phyloP scores from a whole-genome alignment of 2,329 filamentous ascomycete species.

The Rhinocladiella similis region DNA sequence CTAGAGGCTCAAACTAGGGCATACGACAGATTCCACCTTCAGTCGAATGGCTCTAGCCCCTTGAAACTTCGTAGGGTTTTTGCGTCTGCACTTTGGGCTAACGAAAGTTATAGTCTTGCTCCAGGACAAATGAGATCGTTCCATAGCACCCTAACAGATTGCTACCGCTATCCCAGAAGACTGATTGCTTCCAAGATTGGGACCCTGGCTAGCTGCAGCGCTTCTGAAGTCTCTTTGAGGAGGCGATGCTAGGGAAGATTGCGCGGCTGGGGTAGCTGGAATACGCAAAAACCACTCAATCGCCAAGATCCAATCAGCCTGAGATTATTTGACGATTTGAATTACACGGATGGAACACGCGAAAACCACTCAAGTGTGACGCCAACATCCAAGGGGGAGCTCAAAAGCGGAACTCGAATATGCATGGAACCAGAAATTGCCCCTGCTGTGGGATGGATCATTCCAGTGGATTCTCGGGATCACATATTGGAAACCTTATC shows the following conservation, averaged over 20 bases:
- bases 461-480: no score
- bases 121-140: slow-evolving; percentile 4
- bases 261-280: background rate
- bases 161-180: background rate
- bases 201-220: background rate
- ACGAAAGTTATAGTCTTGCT: slow-evolving; percentile 3
- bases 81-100: slow-evolving; percentile 4
- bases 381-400: no score
- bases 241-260: background rate
- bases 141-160: slow-evolving; percentile 6
- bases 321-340: no score
- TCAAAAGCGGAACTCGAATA: no score
- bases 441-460: no score
- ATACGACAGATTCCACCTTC: slow-evolving; percentile 4
- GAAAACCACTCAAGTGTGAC: no score
- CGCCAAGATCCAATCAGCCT: no score
- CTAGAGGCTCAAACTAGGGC: slow-evolving; percentile 2
- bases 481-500: no score
- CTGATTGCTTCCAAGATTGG: background rate
- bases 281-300: background rate
- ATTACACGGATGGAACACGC: no score
- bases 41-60: slow-evolving; percentile 5
- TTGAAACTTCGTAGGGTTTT: slow-evolving; percentile 6
- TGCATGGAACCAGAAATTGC: no score
- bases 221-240: background rate